These are phyloP conservation scores for Urochloa ruziziensis DNA, from an alignment of 176 grass and related monocot species.

Conservation along the genomic window DNA sequence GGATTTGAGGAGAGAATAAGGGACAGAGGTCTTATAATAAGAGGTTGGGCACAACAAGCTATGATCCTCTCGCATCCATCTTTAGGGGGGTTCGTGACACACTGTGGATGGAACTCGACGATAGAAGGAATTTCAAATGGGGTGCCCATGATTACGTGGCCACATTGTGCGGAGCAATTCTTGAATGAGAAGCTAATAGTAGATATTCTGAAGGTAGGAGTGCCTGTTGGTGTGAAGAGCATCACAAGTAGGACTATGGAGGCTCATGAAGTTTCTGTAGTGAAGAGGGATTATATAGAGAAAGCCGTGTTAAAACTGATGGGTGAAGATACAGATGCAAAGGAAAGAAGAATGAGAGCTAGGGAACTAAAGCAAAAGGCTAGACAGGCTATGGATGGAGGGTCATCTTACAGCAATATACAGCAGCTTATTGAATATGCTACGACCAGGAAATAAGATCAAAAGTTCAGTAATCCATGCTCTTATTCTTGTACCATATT, in stretches of 20 bases:
- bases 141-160: conserved; percentile 57
- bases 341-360: conserved; percentile 43
- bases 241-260: conserved; percentile 5
- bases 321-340: conserved; percentile 24
- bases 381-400: conserved; percentile 42
- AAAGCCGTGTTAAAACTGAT: conserved; percentile 16
- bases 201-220: conserved; percentile 36
- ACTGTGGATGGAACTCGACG: conserved; percentile 56
- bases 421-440: conserved; percentile 31
- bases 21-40: conserved; percentile 29
- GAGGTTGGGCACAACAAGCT: conserved; percentile 50
- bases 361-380: conserved; percentile 35
- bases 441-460: not conserved
- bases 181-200: conserved; percentile 47
- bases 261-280: conserved; percentile 16
- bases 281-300: conserved; percentile 26
- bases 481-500: not conserved
- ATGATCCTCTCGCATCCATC: conserved; percentile 46
- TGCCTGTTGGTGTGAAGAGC: conserved; percentile 25
- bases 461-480: not conserved
- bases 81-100: conserved; percentile 40
- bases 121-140: conserved; percentile 39
- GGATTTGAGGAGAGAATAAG: conserved; percentile 7
- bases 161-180: conserved; percentile 43
- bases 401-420: conserved; percentile 44